Base-by-base conservation (phyloP, 1,284 basidiomycete species). In the Cryptococcus wingfieldii region DNA sequence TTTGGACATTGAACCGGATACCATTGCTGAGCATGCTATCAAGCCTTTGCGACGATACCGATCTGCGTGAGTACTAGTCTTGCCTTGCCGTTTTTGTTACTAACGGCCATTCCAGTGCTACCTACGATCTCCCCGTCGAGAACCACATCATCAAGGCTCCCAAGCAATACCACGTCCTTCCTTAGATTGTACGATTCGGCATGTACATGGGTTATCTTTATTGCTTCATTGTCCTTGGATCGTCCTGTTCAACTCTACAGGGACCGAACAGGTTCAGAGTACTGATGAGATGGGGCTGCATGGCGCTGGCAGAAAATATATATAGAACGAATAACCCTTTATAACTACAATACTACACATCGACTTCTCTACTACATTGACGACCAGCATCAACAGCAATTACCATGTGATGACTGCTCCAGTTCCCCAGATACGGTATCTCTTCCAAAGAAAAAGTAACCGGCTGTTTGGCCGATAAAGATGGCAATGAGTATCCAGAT, bases 21-120 rank as follows among this genome's bases (percentile, higher is more conserved):
- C 86, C 67, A 83, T 98, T 59, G 95, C 98, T 79, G 84, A 89
- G 60, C 85, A 89, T 61, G 94, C 93, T 14, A 89, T 97, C 77
- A 85, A 86, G 62, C 96, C 95, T 78, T 80, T 98, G 65, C 84
- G 94, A 75, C 83, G 90, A 72, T 97, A 90, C 81, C 85, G 95
- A 68, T 84, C 86, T 62, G 84, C 88, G 79, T 80, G 58, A 64
- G 79, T 78, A 41, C 41, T 38, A 1, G 12, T 16, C 9, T 43
- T 12, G 2, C 14, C 28, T 38, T 42, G 9, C 18, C 25, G 19
- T 34, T 47, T 28, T 50, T n/a, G 3, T 16, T 23, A 25, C 9
- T 46, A 50, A 46, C 61, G 54, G 50, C 59, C 37, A 10, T 6
- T 45, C 13, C 28, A 75, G 71, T 41, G 68, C 72, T 25, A 71